phyloP scores from a whole-genome alignment of 345 rosid genomes.

The Lepidium didymum region DNA sequence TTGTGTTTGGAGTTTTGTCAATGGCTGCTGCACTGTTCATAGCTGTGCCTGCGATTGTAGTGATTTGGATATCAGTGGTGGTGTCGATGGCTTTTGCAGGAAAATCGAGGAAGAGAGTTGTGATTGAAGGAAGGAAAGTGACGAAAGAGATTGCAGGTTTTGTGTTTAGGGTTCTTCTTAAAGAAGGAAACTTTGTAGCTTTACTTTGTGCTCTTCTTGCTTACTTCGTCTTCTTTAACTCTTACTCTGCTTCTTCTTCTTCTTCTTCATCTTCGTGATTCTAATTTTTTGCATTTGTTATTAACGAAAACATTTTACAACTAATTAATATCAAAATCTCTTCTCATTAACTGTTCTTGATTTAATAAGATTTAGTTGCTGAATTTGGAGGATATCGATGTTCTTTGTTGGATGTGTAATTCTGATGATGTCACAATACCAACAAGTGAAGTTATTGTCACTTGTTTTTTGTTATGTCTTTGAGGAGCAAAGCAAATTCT shows the following conservation, averaged over 20 bases:
- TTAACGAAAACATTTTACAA: background rate
- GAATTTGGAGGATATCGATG: slow-evolving; percentile 3
- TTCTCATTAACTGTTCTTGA: background rate
- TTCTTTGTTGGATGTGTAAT: slow-evolving; percentile 6
- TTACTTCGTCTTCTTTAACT: slow-evolving; percentile 47
- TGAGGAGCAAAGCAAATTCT: slow-evolving; percentile 1
- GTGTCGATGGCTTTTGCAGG: slow-evolving; percentile 81
- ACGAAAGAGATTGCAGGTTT: slow-evolving; percentile 64
- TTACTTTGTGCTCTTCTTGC: slow-evolving; percentile 73
- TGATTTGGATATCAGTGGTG: slow-evolving; percentile 71
- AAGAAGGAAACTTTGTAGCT: slow-evolving; percentile 76
- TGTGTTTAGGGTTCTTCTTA: slow-evolving; percentile 58
- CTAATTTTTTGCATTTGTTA: background rate
- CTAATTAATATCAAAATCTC: background rate
- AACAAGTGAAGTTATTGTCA: slow-evolving; percentile 20
- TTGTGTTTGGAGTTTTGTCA: slow-evolving; percentile 64
- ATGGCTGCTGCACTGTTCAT: slow-evolving; percentile 90
- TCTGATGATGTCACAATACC: slow-evolving; percentile 14
- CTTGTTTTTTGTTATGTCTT: background rate
- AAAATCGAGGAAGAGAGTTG: slow-evolving; percentile 57
- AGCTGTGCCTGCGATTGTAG: slow-evolving; percentile 84
- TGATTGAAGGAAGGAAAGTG: slow-evolving; percentile 67
- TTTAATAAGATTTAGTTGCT: background rate
- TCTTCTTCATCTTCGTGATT: background rate
- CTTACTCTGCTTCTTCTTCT: slow-evolving; percentile 12